phyloP scores from a whole-genome alignment of 805 yeast genomes.

The Blastobotrys peoriensis region DNA sequence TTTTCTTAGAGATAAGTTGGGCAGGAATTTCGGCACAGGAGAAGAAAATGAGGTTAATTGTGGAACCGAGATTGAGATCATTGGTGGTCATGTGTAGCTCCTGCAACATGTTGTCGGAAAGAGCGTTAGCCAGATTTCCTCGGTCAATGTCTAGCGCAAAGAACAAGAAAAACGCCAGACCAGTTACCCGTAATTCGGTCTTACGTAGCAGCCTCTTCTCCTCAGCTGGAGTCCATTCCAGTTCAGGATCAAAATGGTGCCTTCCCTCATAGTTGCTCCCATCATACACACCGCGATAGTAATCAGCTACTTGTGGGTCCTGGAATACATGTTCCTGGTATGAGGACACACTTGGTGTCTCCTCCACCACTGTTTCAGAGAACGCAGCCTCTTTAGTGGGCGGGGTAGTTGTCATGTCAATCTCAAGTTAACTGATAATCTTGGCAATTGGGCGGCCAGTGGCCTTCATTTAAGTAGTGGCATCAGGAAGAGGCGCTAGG shows the following conservation, averaged over 20 bases:
- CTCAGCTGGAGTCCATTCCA: constrained; percentile 44
- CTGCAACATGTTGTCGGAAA: constrained; percentile 47
- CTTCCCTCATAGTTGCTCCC: constrained; percentile 47
- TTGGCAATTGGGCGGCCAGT: too few relatives aligned
- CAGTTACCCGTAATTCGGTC: constrained; percentile 46
- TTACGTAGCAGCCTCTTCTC: constrained; percentile 43
- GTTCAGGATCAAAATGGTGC: constrained; percentile 46
- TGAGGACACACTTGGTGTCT: too few relatives aligned
- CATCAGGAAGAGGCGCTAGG: too few relatives aligned
- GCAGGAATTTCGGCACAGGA: constrained; percentile 58
- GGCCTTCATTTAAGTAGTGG: too few relatives aligned
- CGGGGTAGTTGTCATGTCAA: too few relatives aligned
- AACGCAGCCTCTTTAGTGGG: too few relatives aligned
- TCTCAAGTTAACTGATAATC: too few relatives aligned
- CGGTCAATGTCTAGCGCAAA: constrained; percentile 52
- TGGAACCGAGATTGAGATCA: constrained; percentile 52
- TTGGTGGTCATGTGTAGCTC: constrained; percentile 47
- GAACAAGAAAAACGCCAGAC: constrained; percentile 52
- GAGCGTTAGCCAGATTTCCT: constrained; percentile 48
- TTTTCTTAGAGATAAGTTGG: constrained; percentile 52
- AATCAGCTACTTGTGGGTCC: constrained; percentile 1
- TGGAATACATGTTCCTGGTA: constrained; percentile 29
- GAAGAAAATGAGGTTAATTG: constrained; percentile 48
- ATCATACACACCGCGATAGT: not conserved
- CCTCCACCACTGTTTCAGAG: too few relatives aligned